These are phyloP conservation scores for Ceratobasidium sp. DNA, from an alignment of 1,284 basidiomycete genomes.

Conservation along the genomic window DNA sequence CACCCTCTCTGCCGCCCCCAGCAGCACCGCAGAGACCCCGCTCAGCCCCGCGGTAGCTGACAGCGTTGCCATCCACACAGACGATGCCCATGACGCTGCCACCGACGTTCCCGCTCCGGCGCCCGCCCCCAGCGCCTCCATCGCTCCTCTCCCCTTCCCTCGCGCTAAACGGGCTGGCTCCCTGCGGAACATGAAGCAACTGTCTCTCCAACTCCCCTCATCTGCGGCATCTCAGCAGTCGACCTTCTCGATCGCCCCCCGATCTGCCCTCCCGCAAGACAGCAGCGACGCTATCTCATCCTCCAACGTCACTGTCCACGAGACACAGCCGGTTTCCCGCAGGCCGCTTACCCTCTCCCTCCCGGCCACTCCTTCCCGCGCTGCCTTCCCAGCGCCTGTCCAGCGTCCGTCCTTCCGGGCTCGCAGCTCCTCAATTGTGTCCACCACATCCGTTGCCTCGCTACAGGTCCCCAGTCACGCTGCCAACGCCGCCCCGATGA, in stretches of 20 bases:
- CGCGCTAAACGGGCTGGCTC: slow-evolving; percentile 52
- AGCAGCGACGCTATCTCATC: slow-evolving; percentile 61
- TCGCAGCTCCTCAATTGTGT: slow-evolving; percentile 49
- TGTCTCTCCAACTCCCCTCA: slow-evolving; percentile 70
- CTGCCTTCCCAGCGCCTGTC: slow-evolving; percentile 56
- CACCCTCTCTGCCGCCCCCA: slow-evolving; percentile 33
- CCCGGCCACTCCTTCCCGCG: slow-evolving; percentile 57
- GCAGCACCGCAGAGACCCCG: slow-evolving; percentile 43
- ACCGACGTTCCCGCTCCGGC: no score
- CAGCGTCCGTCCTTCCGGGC: slow-evolving; percentile 44
- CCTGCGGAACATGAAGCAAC: slow-evolving; percentile 76
- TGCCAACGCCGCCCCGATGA: slow-evolving; percentile 50
- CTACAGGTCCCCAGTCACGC: slow-evolving; percentile 24
- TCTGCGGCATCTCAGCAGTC: slow-evolving; percentile 36
- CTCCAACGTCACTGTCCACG: slow-evolving; percentile 27
- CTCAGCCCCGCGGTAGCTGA: slow-evolving; percentile 45
- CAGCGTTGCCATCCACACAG: slow-evolving; percentile 41
- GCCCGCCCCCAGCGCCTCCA: slow-evolving; percentile 43
- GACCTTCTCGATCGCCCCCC: slow-evolving; percentile 14
- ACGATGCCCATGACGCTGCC: no score
- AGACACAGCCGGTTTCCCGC: slow-evolving; percentile 37
- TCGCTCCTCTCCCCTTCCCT: slow-evolving; percentile 26
- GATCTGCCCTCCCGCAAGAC: neutral
- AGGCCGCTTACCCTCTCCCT: slow-evolving; percentile 20
- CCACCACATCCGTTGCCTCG: slow-evolving; percentile 34